Conservation (phyloP, 2,329 filamentous ascomycete species). For the Gliomastix tumulicola region DNA sequence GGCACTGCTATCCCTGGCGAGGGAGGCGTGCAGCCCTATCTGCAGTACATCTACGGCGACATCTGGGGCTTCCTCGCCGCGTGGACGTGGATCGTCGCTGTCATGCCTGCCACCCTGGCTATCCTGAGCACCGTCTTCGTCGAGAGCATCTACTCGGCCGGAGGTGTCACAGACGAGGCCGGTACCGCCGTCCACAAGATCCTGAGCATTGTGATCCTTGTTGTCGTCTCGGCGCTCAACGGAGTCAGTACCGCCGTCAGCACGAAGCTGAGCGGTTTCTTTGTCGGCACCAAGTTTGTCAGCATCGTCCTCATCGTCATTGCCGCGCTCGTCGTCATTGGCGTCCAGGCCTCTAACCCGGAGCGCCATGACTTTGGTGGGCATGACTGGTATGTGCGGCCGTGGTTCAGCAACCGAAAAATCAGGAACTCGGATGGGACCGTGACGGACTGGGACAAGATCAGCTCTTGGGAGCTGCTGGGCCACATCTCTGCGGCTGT, state of each 20-base stretch:
- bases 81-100: conserved; percentile 59
- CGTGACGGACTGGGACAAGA: conserved; percentile 36
- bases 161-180: conserved; percentile 36
- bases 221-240: conserved; percentile 41
- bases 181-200: conserved; percentile 39
- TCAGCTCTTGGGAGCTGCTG: conserved; percentile 50
- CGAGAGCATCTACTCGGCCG: conserved; percentile 49
- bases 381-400: conserved; percentile 41
- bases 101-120: conserved; percentile 58
- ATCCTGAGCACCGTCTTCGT: conserved; percentile 60
- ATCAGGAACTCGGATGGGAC: conserved; percentile 42
- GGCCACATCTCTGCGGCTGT: conserved; percentile 54
- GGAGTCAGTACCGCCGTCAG: conserved; percentile 48
- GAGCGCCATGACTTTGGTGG: conserved; percentile 30
- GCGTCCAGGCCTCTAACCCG: conserved; percentile 28
- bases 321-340: conserved; percentile 38
- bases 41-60: conserved; percentile 54
- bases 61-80: conserved; percentile 55
- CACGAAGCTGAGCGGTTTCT: conserved; percentile 48
- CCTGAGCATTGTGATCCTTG: conserved; percentile 39
- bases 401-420: conserved; percentile 48
- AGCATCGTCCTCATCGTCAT: conserved; percentile 39
- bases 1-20: conserved; percentile 57
- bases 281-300: conserved; percentile 46
- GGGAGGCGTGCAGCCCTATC: conserved; percentile 55